A percentile compares a stretch with the other conserved stretches of the same genome.
Conservation (phyloP, 352 stramenopile genomes). For the Globisporangium irregulare region DNA sequence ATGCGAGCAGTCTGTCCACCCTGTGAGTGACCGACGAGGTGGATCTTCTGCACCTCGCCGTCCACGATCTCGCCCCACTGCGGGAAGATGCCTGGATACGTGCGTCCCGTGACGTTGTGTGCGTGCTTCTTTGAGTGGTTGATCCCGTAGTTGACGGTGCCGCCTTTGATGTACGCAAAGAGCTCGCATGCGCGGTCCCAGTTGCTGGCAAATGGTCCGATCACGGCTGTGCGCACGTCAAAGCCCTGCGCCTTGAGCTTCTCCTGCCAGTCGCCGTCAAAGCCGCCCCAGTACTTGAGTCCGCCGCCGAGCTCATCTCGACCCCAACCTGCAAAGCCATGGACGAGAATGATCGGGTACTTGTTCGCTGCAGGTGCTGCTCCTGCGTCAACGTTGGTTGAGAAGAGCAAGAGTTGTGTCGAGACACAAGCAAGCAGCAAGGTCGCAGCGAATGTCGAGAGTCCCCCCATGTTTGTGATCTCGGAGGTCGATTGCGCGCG, state of each 20-base stretch:
- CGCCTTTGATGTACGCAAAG: constrained; percentile 46
- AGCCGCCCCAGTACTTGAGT: constrained; percentile 35
- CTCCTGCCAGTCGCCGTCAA: constrained; percentile 33
- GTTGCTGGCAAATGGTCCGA: constrained; percentile 38
- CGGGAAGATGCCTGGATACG: constrained; percentile 33
- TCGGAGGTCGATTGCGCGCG: background rate
- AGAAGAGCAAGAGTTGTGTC: constrained; percentile 6
- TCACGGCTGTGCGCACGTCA: constrained; percentile 27
- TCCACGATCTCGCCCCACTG: constrained; percentile 35
- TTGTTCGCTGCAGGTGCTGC: constrained; percentile 1
- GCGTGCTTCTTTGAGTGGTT: constrained; percentile 28
- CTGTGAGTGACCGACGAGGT: constrained; percentile 40
- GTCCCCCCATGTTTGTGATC: background rate
- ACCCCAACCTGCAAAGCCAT: constrained; percentile 36
- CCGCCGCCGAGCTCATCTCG: constrained; percentile 30
- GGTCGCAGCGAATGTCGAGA: background rate
- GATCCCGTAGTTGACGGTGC: constrained; percentile 36
- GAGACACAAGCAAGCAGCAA: background rate
- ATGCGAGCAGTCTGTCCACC: constrained; percentile 39
- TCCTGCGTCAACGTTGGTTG: background rate
- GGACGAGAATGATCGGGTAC: constrained; percentile 38
- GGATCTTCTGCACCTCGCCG: constrained; percentile 37
- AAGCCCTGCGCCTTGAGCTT: constrained; percentile 30
- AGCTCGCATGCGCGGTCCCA: constrained; percentile 54
- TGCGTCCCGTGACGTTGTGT: constrained; percentile 28